Percentiles rank a stretch among this genome's conserved stretches.
phyloP scores from a whole-genome alignment of 768 basidiomycete genomes.

The Suillus variegatus region DNA sequence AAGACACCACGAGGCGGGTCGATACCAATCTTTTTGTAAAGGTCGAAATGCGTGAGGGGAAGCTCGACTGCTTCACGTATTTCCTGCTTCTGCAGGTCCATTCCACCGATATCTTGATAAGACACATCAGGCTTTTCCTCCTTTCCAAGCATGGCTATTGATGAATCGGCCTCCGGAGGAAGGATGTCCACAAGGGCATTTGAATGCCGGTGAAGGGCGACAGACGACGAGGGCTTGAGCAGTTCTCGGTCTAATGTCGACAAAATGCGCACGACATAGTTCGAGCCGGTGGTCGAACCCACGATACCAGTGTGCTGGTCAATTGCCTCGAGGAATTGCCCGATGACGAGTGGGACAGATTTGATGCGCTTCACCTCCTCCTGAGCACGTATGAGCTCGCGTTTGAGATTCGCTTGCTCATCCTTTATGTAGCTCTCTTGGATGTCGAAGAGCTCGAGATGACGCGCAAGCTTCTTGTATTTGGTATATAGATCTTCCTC shows the following conservation, averaged over 20 bases:
- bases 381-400: constrained; percentile 97
- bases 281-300: constrained; percentile 95
- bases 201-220: constrained; percentile 98
- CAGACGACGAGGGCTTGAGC: constrained; percentile 94
- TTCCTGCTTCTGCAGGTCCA: constrained; percentile 98
- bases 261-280: constrained; percentile 96
- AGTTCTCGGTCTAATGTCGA: constrained; percentile 97
- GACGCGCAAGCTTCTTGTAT: constrained; percentile 94
- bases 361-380: constrained; percentile 99
- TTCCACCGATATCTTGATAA: constrained; percentile 94
- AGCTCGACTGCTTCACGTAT: constrained; percentile 98
- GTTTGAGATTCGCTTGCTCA: constrained; percentile 96
- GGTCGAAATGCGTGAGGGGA: constrained; percentile 93
- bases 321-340: constrained; percentile 98
- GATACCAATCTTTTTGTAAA: constrained; percentile 99
- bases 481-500: constrained; percentile 94
- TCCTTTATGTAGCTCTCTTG: constrained; percentile 98
- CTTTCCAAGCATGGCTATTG: constrained; percentile 90
- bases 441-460: constrained; percentile 93
- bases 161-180: constrained; percentile 97
- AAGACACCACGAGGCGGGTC: constrained; percentile 98
- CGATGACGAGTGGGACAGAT: constrained; percentile 97
- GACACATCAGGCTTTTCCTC: constrained; percentile 95
- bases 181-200: constrained; percentile 98
- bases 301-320: constrained; percentile 98